A percentile compares a stretch with the other conserved stretches of the same genome.
Evolutionary conservation across 2,329 filamentous ascomycete species (phyloP).

Genomic region (Verticillium zaregamsianum): DNA sequence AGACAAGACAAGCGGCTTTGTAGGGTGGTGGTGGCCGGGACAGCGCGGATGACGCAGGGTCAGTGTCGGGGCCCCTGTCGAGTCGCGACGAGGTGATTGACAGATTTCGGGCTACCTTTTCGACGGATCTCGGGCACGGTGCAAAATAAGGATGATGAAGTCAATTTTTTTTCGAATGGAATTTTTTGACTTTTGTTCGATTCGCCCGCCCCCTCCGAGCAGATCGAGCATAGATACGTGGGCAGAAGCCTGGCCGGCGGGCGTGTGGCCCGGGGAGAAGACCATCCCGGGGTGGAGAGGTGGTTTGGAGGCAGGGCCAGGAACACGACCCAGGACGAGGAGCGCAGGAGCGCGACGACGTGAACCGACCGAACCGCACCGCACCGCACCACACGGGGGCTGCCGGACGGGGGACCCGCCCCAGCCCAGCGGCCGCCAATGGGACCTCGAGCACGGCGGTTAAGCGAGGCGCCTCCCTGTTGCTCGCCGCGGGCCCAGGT

Average conservation of each 20-base stretch:
- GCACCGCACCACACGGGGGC: background rate
- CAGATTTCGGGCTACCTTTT: constrained; percentile 10
- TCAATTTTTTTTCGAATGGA: constrained; percentile 13
- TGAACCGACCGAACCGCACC: background rate
- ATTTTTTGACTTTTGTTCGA: constrained; percentile 29
- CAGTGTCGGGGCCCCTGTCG: background rate
- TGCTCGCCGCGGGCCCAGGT: background rate
- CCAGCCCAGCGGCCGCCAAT: background rate
- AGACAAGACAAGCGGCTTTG: background rate
- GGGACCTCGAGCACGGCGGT: background rate
- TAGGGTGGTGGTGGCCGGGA: background rate
- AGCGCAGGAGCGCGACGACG: background rate
- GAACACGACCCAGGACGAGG: too few relatives aligned
- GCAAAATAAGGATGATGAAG: constrained; percentile 6
- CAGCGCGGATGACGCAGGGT: background rate
- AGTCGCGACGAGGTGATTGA: constrained; percentile 10
- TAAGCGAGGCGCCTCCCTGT: background rate
- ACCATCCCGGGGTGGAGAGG: constrained; percentile 25
- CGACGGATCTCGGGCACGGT: background rate
- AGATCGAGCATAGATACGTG: constrained; percentile 64
- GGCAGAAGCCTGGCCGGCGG: constrained; percentile 31
- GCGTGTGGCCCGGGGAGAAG: constrained; percentile 23
- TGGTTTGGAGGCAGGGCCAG: background rate
- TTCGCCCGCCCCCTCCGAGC: constrained; percentile 40
- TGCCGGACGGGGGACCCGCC: background rate